Evolutionary conservation across 306 rosid genomes (phyloP).

Genomic region (Gleditsia sinensis): DNA sequence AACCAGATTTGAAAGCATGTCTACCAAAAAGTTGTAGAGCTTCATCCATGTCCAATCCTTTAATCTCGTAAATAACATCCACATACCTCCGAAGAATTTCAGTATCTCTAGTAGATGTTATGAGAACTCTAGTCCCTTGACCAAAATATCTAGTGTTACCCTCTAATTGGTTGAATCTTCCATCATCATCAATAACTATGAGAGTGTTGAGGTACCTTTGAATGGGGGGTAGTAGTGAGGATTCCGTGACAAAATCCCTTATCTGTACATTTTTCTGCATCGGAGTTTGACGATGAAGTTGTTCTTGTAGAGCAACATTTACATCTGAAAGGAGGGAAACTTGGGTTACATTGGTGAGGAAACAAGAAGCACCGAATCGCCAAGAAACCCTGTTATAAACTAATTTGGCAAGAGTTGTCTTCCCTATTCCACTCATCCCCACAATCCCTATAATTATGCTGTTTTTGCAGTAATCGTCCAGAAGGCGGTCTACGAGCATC

Average conservation of each 20-base stretch:
- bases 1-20: not conserved
- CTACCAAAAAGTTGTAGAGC: not conserved
- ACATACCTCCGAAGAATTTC: too few species aligned
- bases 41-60: not conserved
- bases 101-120: not conserved
- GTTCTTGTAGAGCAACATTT: not conserved
- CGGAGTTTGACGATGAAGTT: not conserved
- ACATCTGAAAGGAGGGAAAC: fast-evolving
- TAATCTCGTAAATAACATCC: not conserved
- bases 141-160: not conserved
- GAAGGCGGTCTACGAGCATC: too few species aligned
- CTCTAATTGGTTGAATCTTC: not conserved
- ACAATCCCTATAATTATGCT: not conserved
- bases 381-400: not conserved
- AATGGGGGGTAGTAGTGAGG: not conserved
- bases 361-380: not conserved
- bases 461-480: too few species aligned
- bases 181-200: not conserved
- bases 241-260: not conserved
- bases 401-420: not conserved
- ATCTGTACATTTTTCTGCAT: not conserved
- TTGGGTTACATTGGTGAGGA: not conserved
- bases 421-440: not conserved
- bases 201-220: not conserved
- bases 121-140: not conserved